A percentile compares a stretch with the other conserved stretches of the same genome.
Conservation (phyloP, 2,329 filamentous ascomycete genomes). For the Rutstroemia sp. region DNA sequence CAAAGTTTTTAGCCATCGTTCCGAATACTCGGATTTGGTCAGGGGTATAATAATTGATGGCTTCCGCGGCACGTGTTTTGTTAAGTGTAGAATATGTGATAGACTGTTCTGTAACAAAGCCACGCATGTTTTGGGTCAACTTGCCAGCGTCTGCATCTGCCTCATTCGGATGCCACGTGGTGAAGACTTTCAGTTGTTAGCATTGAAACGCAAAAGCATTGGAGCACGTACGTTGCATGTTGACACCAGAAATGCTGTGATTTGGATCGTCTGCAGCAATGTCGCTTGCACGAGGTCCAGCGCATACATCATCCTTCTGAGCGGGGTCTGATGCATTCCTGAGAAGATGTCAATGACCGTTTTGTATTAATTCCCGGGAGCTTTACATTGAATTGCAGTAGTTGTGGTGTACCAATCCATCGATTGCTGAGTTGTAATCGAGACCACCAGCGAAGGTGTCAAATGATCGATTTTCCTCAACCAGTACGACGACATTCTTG, state of each 20-base stretch:
- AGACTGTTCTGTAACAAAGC: constrained; percentile 37
- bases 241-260: constrained; percentile 35
- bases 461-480: constrained; percentile 35
- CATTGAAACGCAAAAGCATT: not conserved
- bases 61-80: constrained; percentile 33
- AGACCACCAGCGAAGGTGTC: constrained; percentile 37
- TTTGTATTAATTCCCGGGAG: not conserved
- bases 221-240: constrained; percentile 31
- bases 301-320: constrained; percentile 30
- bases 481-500: constrained; percentile 41
- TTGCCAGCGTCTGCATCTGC: constrained; percentile 12
- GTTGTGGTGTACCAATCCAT: constrained; percentile 30
- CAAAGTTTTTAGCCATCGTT: constrained; percentile 35
- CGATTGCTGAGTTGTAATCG: constrained; percentile 31
- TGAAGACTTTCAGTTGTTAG: constrained; percentile 27
- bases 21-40: constrained; percentile 36
- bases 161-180: constrained; percentile 32
- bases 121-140: constrained; percentile 30
- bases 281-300: constrained; percentile 31
- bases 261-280: constrained; percentile 37
- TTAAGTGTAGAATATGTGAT: constrained; percentile 31
- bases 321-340: constrained; percentile 24
- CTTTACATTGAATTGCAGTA: constrained; percentile 36
- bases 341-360: constrained; percentile 1
- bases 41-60: constrained; percentile 37